These are phyloP conservation scores for Plasmodium berghei DNA, from an alignment of 169 alveolate genomes.

Conservation along the genomic window DNA sequence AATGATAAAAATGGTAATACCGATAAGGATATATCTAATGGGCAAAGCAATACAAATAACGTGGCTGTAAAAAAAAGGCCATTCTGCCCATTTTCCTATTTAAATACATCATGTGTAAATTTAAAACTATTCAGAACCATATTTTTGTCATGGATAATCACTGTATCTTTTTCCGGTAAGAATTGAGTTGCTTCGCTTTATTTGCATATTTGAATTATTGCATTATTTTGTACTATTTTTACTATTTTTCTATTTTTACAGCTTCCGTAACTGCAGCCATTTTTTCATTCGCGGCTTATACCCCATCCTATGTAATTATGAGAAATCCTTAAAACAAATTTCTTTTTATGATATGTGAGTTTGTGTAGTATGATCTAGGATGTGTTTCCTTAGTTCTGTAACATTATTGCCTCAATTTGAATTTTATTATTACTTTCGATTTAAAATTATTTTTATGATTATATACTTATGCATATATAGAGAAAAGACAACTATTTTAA, in stretches of 20 bases:
- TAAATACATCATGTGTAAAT: slow-evolving; percentile 72
- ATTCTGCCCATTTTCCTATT: slow-evolving; percentile 15
- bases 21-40: slow-evolving; percentile 4
- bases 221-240: no score
- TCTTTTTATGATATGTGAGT: neutral
- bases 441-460: no score
- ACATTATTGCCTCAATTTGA: no score
- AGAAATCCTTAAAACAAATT: neutral
- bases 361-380: no score
- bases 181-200: no score
- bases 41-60: slow-evolving; percentile 1
- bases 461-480: no score
- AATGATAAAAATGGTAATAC: slow-evolving; percentile 8
- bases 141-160: slow-evolving; percentile 70
- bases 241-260: neutral
- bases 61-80: neutral
- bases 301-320: slow-evolving; percentile 48
- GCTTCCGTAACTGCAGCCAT: slow-evolving; percentile 74
- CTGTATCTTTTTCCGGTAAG: slow-evolving; percentile 75
- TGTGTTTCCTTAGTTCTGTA: no score
- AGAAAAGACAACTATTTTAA: no score
- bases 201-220: no score
- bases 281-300: slow-evolving; percentile 71
- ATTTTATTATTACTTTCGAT: no score
- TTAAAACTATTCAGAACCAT: slow-evolving; percentile 67